Conservation (phyloP, 345 rosid species). For the Mallotus nudiflorus region DNA sequence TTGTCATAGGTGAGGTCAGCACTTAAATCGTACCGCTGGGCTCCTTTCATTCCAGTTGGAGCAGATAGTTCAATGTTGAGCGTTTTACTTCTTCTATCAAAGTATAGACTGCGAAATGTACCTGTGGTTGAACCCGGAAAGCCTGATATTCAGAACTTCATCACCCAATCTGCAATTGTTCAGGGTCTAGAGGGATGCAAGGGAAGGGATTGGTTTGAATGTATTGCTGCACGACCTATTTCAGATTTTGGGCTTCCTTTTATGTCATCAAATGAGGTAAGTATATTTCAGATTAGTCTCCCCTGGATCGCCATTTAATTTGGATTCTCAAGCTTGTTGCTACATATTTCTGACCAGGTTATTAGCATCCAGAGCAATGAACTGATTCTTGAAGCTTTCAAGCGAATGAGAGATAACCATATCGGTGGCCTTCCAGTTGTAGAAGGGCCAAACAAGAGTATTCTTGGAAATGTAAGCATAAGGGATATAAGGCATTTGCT, state of each 20-base stretch:
- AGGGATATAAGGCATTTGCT: constrained; percentile 74
- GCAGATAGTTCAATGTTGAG: constrained; percentile 81
- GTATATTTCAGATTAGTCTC: constrained; percentile 7
- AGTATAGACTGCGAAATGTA: constrained; percentile 74
- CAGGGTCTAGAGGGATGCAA: constrained; percentile 75
- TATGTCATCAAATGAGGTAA: constrained; percentile 65
- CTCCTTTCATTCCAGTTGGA: constrained; percentile 80
- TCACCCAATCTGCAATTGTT: constrained; percentile 83
- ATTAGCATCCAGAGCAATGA: constrained; percentile 57
- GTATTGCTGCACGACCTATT: constrained; percentile 56
- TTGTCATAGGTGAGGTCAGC: constrained; percentile 61
- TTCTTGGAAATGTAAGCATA: constrained; percentile 52
- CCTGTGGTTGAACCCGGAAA: constrained; percentile 70
- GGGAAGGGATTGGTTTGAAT: constrained; percentile 95
- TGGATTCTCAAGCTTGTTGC: background rate
- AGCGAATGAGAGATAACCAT: constrained; percentile 65
- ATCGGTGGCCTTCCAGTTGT: constrained; percentile 88
- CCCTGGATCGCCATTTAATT: background rate
- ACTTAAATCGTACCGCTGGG: constrained; percentile 71
- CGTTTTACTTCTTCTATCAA: constrained; percentile 71
- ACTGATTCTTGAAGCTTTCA: constrained; percentile 79
- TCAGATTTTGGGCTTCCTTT: constrained; percentile 86
- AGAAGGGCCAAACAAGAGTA: constrained; percentile 44
- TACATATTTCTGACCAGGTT: constrained; percentile 43
- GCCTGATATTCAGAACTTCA: constrained; percentile 70